Evolutionary conservation across 257 asterid species (phyloP).

Genomic region (Agastache rugosa): DNA sequence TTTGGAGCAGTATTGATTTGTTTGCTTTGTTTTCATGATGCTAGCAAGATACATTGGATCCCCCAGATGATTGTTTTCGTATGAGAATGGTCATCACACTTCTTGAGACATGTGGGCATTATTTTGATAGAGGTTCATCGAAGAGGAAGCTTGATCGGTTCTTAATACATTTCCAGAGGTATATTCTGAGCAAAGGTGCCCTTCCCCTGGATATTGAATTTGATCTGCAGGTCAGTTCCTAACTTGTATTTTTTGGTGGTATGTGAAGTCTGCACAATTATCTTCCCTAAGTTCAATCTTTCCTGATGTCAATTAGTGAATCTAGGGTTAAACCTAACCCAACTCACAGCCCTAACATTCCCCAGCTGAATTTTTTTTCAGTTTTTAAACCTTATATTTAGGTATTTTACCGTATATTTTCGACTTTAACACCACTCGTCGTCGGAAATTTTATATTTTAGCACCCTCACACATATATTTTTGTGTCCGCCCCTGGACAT

Average conservation of each 20-base stretch:
- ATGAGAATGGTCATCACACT: conserved; percentile 91
- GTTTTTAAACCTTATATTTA: no score
- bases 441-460: no score
- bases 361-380: no score
- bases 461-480: no score
- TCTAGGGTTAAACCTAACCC: neutral
- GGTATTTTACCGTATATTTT: no score
- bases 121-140: conserved; percentile 96
- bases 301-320: conserved; percentile 7
- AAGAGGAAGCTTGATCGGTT: conserved; percentile 97
- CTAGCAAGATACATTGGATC: conserved; percentile 93
- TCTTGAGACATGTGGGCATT: conserved; percentile 98
- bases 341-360: neutral
- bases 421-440: no score
- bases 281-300: conserved; percentile 20
- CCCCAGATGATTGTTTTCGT: conserved; percentile 96
- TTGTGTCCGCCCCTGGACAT: no score
- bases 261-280: conserved; percentile 23
- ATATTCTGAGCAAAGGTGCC: conserved; percentile 78
- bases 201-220: conserved; percentile 95
- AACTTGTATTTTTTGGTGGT: conserved; percentile 9
- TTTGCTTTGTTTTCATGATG: conserved; percentile 42
- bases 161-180: conserved; percentile 93
- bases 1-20: conserved; percentile 32
- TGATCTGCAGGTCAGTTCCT: conserved; percentile 88